Base-by-base conservation (phyloP, 352 stramenopile species). In the Halophytophthora batemanensis region DNA sequence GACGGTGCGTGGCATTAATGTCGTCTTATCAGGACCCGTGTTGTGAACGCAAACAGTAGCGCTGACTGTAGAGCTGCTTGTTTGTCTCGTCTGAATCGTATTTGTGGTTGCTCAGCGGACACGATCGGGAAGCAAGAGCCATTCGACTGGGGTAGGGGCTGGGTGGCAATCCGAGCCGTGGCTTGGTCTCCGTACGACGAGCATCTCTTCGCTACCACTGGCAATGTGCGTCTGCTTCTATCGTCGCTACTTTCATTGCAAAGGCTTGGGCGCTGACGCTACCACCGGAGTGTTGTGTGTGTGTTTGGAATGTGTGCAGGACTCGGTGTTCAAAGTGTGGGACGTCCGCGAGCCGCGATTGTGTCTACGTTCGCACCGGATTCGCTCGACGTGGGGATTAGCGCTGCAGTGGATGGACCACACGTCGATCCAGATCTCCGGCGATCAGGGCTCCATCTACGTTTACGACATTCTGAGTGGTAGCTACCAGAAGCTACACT, bases 251-350 rank as follows among this genome's bases (percentile, higher is more conserved):
- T 13, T 41, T 4, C 38, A 35, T 38, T 7, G 10, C 3, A 12
- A 36, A 18, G 11, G 33, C 15, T 3, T 38, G 3, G 33, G n/a
- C 33, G 10, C 11, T 38, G 19, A 19, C 12, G 11, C n/a, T 45
- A n/a, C 25, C 14, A 50, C 37, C 33, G 5, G 34, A 3, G 5
- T 59, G 21, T 28, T 5, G 17, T 23, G 33, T 22, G 8, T 37
- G 28, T 22, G 33, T 48, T 38, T 22, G 31, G 35, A 22, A 11
- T 50, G 5, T 7, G 17, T 52, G 2, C 31, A 94, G 83, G 84
- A 95, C 58, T 89, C 80, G 2, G 44, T 82, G 13, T 86, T 95
- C 47, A 92, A 92, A 33, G 58, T 95, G 12, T 95, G 84, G 84
- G 84, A 95, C 53, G 63, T 93, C 19, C 77, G 84, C 41, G 82